Conservation (phyloP, 352 stramenopile species). For the Globisporangium heterothallicum region DNA sequence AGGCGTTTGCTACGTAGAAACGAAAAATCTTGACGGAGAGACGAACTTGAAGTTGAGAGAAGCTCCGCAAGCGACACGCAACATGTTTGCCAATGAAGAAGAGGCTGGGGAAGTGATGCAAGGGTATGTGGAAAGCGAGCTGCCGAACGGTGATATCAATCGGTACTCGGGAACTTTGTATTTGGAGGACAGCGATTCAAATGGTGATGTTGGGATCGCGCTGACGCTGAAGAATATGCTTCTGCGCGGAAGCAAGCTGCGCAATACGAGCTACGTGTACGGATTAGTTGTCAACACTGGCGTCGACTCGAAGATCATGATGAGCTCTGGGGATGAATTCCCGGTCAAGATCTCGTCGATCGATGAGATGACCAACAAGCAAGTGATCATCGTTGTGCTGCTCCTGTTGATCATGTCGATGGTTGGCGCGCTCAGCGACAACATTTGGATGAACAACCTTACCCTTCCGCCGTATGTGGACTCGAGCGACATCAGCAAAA, state of each 20-base stretch:
- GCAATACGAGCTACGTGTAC: constrained; percentile 87
- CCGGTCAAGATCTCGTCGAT: constrained; percentile 81
- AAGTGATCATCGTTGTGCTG: constrained; percentile 77
- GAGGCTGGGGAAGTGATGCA: constrained; percentile 56
- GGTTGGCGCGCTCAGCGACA: constrained; percentile 53
- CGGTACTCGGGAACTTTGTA: constrained; percentile 70
- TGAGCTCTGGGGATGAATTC: constrained; percentile 82
- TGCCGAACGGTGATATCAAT: constrained; percentile 80
- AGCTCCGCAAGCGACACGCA: constrained; percentile 43
- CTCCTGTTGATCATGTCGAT: constrained; percentile 70
- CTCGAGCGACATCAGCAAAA: constrained; percentile 20
- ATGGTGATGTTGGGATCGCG: constrained; percentile 42
- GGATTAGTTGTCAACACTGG: constrained; percentile 92
- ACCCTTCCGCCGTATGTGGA: constrained; percentile 28
- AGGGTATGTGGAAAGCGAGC: constrained; percentile 75
- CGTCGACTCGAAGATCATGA: constrained; percentile 90
- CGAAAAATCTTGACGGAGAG: constrained; percentile 85
- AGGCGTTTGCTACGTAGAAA: constrained; percentile 86
- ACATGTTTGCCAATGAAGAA: constrained; percentile 65
- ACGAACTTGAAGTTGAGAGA: constrained; percentile 85
- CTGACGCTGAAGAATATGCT: constrained; percentile 88
- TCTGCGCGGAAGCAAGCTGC: constrained; percentile 84
- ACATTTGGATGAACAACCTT: constrained; percentile 40
- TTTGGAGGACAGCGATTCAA: constrained; percentile 42
- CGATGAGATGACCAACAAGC: constrained; percentile 82